Base-by-base conservation (phyloP, 768 basidiomycete species). In the Serendipita vermifera region DNA sequence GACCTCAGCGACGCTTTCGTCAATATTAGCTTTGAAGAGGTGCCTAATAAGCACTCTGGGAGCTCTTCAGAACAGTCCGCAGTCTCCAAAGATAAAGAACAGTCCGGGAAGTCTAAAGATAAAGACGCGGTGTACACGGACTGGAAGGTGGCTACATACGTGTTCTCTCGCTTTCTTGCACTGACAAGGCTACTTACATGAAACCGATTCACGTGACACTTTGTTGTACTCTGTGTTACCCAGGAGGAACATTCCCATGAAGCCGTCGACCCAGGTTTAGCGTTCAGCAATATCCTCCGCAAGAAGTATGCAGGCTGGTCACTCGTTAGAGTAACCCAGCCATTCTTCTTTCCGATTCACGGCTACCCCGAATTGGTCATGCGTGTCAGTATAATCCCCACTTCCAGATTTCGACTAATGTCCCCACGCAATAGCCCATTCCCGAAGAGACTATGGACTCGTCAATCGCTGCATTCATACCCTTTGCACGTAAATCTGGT, bases 221-320 rank as follows among this genome's bases (percentile, higher is more conserved):
- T 51, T 33, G 2, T 36, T 36, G 26, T 15, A 5, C 4, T 55
- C n/a, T 2, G 27, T 9, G 26, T n/a, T 17, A 40, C 39, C 22
- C 3, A 11, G 22, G 31, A 33, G 38, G 32, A 9, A 48, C 55
- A 43, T 62, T 58, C 41, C 57, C 40, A 57, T 38, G 41, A n/a
- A 35, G 22, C 36, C n/a, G 24, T 54, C 46, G 26, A 58, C 33
- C 20, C 32, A 31, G 14, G 29, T 4, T 40, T 51, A 14, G 59
- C 67, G 68, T 31, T 51, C 68, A 75, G 62, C 64, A 71, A 80
- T 58, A 68, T 72, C 35, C 70, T 87, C 35, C 76, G 73, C 33
- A 75, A 71, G 61, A 57, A 82, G 14, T 80, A 85, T 64, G 82
- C 84, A 4, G 74, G 76, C 7, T 73, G 83, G 62, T 79, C 81